Conservation (phyloP, 108 stramenopile genomes). For the Fragilaria crotonensis region DNA sequence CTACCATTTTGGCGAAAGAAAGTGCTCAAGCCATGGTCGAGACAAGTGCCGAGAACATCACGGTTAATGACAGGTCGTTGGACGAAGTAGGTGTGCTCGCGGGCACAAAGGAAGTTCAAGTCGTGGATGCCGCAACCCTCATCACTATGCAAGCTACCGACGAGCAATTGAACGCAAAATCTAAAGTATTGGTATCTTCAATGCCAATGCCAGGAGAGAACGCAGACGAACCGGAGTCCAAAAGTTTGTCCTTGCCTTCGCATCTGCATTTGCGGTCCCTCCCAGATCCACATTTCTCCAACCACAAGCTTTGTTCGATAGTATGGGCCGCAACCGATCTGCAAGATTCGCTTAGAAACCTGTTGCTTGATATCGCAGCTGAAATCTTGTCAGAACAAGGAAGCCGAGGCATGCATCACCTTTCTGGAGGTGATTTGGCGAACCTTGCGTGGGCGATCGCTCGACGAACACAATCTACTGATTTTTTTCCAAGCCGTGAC, state of each 20-base stretch:
- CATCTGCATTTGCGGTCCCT: no score
- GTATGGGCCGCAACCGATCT: conserved; percentile 59
- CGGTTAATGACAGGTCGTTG: neutral
- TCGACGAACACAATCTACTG: neutral
- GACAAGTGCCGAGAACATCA: neutral
- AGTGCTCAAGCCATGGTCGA: neutral
- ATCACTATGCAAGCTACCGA: conserved; percentile 14
- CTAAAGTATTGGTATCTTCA: conserved; percentile 15
- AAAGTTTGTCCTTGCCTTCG: no score
- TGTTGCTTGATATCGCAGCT: conserved; percentile 22
- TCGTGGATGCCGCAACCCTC: conserved; percentile 34
- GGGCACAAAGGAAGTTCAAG: neutral
- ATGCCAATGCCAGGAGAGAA: conserved; percentile 2
- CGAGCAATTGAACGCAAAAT: conserved; percentile 10
- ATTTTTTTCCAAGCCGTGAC: neutral
- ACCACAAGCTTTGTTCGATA: conserved; percentile 41
- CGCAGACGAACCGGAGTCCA: neutral
- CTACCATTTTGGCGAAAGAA: conserved; percentile 10
- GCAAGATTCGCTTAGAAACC: conserved; percentile 23
- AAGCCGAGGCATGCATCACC: conserved; percentile 4
- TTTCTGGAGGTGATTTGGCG: conserved; percentile 28
- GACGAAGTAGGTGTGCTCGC: neutral
- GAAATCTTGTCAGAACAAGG: conserved; percentile 21
- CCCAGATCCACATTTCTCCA: conserved; percentile 13
- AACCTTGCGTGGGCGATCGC: conserved; percentile 52